Conservation (phyloP, 2,329 filamentous ascomycete species). For the Tolypocladium ovalisporum region DNA sequence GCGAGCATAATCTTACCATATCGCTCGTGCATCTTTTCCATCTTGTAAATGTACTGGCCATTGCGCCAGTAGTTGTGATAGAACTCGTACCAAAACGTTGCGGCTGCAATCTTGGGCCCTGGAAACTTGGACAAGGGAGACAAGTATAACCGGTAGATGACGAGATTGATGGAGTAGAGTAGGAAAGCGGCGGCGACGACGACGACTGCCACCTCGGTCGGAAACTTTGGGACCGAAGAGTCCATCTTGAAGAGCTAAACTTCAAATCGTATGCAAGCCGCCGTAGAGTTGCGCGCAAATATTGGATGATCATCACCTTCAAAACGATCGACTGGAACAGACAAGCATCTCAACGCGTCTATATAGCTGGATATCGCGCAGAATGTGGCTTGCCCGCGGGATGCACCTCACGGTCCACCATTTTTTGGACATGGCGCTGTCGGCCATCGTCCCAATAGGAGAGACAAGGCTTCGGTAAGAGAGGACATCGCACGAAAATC, state of each 20-base stretch:
- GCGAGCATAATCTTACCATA: background rate
- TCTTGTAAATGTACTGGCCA: background rate
- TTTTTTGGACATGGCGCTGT: no score
- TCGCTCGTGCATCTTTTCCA: background rate
- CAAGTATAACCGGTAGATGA: background rate
- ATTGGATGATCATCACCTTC: no score
- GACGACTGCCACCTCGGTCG: background rate
- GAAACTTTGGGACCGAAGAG: background rate
- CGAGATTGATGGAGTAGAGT: background rate
- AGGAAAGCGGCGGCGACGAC: background rate
- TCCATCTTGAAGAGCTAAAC: background rate
- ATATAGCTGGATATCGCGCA: background rate
- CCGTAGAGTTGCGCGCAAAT: background rate
- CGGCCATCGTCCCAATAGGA: no score
- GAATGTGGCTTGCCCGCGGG: background rate
- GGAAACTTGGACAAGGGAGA: background rate
- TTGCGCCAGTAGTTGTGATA: background rate
- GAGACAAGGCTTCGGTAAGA: no score
- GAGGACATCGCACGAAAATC: no score
- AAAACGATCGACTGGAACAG: no score
- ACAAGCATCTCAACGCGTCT: background rate
- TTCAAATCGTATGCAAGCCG: background rate
- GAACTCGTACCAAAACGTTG: background rate
- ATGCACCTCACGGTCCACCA: no score
- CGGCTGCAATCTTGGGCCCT: background rate